These are phyloP conservation scores for Aeminium ludgeri DNA, from an alignment of 495 filamentous ascomycete species.

Conservation along the genomic window DNA sequence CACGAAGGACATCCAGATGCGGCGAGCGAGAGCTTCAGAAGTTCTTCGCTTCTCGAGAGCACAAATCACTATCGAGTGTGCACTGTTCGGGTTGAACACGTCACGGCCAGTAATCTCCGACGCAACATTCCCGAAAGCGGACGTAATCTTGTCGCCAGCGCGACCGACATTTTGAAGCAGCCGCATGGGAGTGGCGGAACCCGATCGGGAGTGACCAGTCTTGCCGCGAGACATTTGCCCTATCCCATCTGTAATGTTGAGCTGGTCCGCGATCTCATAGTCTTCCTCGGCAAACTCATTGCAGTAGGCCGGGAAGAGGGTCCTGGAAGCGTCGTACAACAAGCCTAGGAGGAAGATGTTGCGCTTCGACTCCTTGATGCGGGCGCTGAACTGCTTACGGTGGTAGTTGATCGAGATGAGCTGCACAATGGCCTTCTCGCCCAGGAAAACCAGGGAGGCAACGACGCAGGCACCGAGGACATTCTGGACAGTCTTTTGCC, in stretches of 20 bases:
- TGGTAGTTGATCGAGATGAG: conserved; percentile 91
- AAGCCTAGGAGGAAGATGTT: conserved; percentile 61
- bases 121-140: conserved; percentile 84
- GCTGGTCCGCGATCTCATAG: conserved; percentile 67
- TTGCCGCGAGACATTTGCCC: conserved; percentile 14
- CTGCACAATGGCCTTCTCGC: conserved; percentile 72
- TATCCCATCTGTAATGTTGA: conserved; percentile 28
- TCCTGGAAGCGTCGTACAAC: conserved; percentile 76
- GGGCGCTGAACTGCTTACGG: conserved; percentile 72
- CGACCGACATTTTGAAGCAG: conserved; percentile 63
- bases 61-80: conserved; percentile 74
- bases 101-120: conserved; percentile 88
- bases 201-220: conserved; percentile 33
- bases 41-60: conserved; percentile 69
- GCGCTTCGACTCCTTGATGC: conserved; percentile 78
- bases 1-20: conserved; percentile 98
- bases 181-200: conserved; percentile 56
- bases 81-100: conserved; percentile 75
- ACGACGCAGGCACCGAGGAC: conserved; percentile 64
- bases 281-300: conserved; percentile 83
- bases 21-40: conserved; percentile 73
- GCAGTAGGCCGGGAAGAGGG: conserved; percentile 81
- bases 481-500: conserved; percentile 47
- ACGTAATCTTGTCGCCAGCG: conserved; percentile 78
- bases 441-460: conserved; percentile 58